phyloP scores from a whole-genome alignment of 2,329 filamentous ascomycete genomes.

The Moelleriella libera region DNA sequence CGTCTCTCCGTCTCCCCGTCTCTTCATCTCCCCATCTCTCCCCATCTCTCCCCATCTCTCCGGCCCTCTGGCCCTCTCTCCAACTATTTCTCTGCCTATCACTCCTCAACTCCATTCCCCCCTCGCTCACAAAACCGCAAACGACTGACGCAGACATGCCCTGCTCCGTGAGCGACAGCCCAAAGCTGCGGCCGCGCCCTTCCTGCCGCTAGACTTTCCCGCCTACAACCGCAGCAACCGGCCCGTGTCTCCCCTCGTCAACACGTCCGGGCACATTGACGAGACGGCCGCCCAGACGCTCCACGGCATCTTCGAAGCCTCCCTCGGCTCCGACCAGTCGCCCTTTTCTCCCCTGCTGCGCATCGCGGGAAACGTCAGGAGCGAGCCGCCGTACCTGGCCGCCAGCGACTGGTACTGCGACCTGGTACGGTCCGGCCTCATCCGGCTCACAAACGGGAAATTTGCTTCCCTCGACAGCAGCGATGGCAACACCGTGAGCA shows the following conservation, averaged over 20 bases:
- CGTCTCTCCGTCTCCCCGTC: too few species aligned
- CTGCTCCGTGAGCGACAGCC: constrained; percentile 17
- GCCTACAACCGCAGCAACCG: constrained; percentile 57
- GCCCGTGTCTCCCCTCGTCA: constrained; percentile 36
- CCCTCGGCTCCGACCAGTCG: constrained; percentile 40
- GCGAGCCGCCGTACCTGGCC: constrained; percentile 49
- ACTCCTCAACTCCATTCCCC: too few species aligned
- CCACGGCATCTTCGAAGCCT: constrained; percentile 34
- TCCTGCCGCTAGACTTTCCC: constrained; percentile 58
- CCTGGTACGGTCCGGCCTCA: constrained; percentile 53
- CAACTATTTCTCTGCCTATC: too few species aligned
- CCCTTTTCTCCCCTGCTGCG: constrained; percentile 29
- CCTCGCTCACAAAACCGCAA: too few species aligned
- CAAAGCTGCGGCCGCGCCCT: constrained; percentile 35
- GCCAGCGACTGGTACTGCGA: constrained; percentile 61
- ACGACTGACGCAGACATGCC: too few species aligned
- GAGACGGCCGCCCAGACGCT: constrained; percentile 38
- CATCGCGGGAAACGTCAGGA: constrained; percentile 23
- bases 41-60: too few species aligned
- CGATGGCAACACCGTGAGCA: too few species aligned
- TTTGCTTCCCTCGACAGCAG: constrained; percentile 17
- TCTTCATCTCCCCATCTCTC: too few species aligned
- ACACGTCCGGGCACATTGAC: constrained; percentile 51
- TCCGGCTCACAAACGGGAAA: constrained; percentile 36
- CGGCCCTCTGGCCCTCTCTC: too few species aligned